These are phyloP conservation scores for Mycena rebaudengoi DNA, from an alignment of 768 basidiomycete species.

Conservation along the genomic window DNA sequence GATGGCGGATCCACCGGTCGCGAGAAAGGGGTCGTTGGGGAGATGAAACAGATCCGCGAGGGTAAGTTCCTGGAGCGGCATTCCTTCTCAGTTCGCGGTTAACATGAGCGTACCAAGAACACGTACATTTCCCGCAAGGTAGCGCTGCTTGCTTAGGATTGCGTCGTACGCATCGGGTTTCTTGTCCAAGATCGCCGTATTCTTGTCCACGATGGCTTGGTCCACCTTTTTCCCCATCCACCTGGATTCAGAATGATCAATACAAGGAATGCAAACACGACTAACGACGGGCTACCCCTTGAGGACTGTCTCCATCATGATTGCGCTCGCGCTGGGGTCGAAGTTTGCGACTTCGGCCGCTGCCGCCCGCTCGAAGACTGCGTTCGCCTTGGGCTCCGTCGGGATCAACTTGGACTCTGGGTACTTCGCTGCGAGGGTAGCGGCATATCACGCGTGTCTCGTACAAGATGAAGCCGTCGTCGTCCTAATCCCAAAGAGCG, in stretches of 20 bases:
- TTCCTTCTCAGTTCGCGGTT: too few species aligned
- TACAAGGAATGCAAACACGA: neutral
- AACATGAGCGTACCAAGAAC: too few species aligned
- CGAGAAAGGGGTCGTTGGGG: too few species aligned
- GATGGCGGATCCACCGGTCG: too few species aligned
- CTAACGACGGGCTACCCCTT: neutral
- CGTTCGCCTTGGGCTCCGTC: constrained; percentile 23
- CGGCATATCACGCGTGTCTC: constrained; percentile 57
- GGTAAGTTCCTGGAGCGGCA: too few species aligned
- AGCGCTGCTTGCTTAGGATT: constrained; percentile 49
- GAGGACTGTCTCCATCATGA: neutral
- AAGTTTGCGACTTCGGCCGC: constrained; percentile 6
- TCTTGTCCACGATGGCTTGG: constrained; percentile 30
- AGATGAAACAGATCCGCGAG: too few species aligned
- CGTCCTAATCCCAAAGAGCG: too few species aligned
- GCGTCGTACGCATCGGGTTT: constrained; percentile 51
- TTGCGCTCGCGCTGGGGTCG: neutral
- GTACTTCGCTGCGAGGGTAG: constrained; percentile 54
- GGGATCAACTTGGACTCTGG: constrained; percentile 51
- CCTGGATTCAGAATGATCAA: too few species aligned
- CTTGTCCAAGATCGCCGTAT: constrained; percentile 32
- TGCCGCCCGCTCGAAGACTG: constrained; percentile 33
- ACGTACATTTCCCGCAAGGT: constrained; percentile 51
- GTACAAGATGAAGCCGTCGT: constrained; percentile 56
- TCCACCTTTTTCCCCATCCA: constrained; percentile 33